Percentiles rank a stretch among this genome's conserved stretches.
Evolutionary conservation across 306 rosid genomes (phyloP).

Genomic region (Rubus idaeus): DNA sequence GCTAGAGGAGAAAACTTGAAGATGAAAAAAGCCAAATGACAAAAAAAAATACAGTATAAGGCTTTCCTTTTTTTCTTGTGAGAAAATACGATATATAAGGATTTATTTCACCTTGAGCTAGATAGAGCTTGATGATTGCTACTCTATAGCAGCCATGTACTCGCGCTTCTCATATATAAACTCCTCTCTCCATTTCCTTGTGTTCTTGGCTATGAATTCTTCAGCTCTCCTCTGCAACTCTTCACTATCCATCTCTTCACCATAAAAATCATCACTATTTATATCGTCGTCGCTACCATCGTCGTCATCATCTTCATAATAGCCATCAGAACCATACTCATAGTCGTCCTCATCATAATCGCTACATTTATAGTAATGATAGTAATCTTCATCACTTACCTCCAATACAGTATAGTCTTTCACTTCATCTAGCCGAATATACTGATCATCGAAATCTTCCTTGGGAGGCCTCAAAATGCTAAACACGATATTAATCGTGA

Average conservation of each 20-base stretch:
- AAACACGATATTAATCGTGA: constrained; percentile 15
- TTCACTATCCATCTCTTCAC: constrained; percentile 18
- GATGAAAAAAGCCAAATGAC: neutral
- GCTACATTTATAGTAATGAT: neutral
- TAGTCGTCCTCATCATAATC: neutral
- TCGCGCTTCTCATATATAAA: constrained; percentile 7
- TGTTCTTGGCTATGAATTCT: constrained; percentile 35
- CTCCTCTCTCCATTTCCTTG: constrained; percentile 38
- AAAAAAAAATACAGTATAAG: neutral
- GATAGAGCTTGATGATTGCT: constrained; percentile 16
- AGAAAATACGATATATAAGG: neutral
- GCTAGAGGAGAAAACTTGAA: neutral
- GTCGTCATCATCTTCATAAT: constrained; percentile 33
- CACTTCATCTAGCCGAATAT: neutral
- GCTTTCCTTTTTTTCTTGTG: neutral
- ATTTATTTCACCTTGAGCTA: constrained; percentile 7
- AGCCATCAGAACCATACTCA: constrained; percentile 27
- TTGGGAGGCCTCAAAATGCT: constrained; percentile 20
- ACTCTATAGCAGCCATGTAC: constrained; percentile 7
- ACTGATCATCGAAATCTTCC: constrained; percentile 1
- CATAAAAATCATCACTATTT: constrained; percentile 1
- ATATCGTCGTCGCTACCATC: constrained; percentile 3
- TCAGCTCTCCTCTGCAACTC: constrained; percentile 33
- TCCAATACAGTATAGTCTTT: neutral
- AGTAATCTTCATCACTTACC: neutral